phyloP scores from a whole-genome alignment of 352 stramenopile species.

The Globisporangium iwayamae region DNA sequence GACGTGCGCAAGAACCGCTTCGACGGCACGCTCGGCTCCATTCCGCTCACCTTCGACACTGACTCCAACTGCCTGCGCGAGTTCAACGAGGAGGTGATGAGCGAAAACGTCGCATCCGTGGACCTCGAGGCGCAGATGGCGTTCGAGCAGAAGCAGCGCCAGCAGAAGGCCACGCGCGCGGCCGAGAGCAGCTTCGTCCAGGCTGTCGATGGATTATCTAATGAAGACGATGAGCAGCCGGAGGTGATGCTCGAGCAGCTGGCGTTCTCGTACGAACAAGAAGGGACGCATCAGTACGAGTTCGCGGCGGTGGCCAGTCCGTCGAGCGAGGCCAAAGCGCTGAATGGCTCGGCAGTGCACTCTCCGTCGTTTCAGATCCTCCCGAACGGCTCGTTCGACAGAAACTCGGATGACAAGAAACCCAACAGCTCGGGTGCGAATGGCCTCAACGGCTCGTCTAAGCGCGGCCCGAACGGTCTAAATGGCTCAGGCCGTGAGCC shows the following conservation, averaged over 20 bases:
- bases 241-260: neutral
- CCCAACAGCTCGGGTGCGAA: conserved; percentile 13
- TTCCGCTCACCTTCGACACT: conserved; percentile 83
- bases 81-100: conserved; percentile 63
- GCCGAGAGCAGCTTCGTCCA: conserved; percentile 1
- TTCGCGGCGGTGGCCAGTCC: conserved; percentile 1
- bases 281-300: conserved; percentile 7
- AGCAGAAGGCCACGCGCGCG: conserved; percentile 30
- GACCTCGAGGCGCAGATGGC: conserved; percentile 79
- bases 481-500: conserved; percentile 45
- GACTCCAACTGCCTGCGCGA: conserved; percentile 61
- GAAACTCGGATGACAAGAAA: conserved; percentile 26
- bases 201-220: conserved; percentile 21
- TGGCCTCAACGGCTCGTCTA: conserved; percentile 27
- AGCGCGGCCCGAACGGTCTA: conserved; percentile 19
- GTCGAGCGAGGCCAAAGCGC: neutral
- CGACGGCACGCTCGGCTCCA: conserved; percentile 87
- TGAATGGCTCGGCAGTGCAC: neutral
- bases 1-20: conserved; percentile 97
- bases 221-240: neutral
- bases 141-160: conserved; percentile 54
- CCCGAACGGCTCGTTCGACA: conserved; percentile 9
- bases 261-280: conserved; percentile 15
- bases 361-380: conserved; percentile 6
- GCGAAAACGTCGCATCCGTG: conserved; percentile 60